Base-by-base conservation (phyloP, 2,329 filamentous ascomycete genomes). In the Paraconiothyrium sp. region DNA sequence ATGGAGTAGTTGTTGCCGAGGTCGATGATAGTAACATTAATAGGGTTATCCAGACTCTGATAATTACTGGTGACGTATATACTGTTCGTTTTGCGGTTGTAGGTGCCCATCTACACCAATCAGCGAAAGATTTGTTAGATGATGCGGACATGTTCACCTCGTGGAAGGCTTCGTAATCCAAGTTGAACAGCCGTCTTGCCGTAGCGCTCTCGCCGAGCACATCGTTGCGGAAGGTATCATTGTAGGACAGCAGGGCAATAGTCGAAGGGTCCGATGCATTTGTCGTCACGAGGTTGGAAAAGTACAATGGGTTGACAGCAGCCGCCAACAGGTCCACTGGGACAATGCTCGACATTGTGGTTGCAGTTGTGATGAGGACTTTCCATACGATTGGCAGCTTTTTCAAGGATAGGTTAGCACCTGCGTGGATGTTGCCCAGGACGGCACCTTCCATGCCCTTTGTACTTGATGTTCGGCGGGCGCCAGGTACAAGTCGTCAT, bases 11-110 rank as follows among this genome's bases (percentile, higher is more conserved):
- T 72, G 66, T 83, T 82, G 30, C 59, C 56, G 5, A 85, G 73
- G 55, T 75, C 74, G 50, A 78, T 64, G 39, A 78, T 63, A 3
- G 75, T 78, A 47, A 78, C 64, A 54, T 78, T 78, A 64, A 76
- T 77, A 16, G 72, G 73, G 56, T 77, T 71, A 24, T 71, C 58
- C 6, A 76, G 60, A 5, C 66, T 68, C 7, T 65, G 63, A 65
- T 70, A 77, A 63, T 82, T 82, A 61, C 75, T 78, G 2, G 80
- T 81, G 20, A 83, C 75, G 65, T 81, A 82, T 7, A 82, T 59
- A 24, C 76, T 77, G 62, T 81, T 78, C 5, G 74, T 74, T 13
- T 68, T 64, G 41, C 70, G 65, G 64, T 74, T 74, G 66, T 76
- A 77, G 9, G 74, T 71, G 8, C 76, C 76, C 27, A 71, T 73